These are phyloP conservation scores for Linum lewisii DNA, from an alignment of 345 rosid species.

Conservation along the genomic window DNA sequence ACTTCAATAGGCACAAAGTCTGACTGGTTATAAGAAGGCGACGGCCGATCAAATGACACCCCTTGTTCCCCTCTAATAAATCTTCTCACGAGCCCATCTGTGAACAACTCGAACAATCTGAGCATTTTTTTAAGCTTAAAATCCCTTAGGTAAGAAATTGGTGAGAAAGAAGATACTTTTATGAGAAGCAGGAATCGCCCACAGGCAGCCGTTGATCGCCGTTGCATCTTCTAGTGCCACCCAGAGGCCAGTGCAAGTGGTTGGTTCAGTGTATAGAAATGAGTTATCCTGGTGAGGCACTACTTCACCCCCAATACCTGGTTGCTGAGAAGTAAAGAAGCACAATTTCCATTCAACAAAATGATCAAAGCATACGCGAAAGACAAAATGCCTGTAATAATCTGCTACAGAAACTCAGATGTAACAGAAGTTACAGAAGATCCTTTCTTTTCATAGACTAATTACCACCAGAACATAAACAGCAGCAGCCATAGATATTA, in stretches of 20 bases:
- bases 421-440: no score
- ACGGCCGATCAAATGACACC: conserved; percentile 62
- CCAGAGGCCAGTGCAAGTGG: conserved; percentile 92
- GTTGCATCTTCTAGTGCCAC: conserved; percentile 93
- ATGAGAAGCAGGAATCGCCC: conserved; percentile 98
- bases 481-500: no score
- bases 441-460: no score
- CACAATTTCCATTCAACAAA: background rate
- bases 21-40: conserved; percentile 66
- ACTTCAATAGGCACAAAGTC: conserved; percentile 83
- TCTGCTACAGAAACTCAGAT: no score
- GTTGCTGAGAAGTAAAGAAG: conserved; percentile 51
- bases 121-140: background rate
- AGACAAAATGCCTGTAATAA: background rate
- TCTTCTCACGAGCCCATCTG: conserved; percentile 89
- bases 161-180: conserved; percentile 35
- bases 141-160: background rate
- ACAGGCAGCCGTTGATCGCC: conserved; percentile 70
- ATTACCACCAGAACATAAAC: no score
- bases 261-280: conserved; percentile 77
- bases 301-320: conserved; percentile 96
- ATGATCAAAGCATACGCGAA: background rate
- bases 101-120: conserved; percentile 12
- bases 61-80: conserved; percentile 73
- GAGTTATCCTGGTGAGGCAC: conserved; percentile 94